Conservation (phyloP, 345 rosid species). For the Bruguiera gymnorhiza region DNA sequence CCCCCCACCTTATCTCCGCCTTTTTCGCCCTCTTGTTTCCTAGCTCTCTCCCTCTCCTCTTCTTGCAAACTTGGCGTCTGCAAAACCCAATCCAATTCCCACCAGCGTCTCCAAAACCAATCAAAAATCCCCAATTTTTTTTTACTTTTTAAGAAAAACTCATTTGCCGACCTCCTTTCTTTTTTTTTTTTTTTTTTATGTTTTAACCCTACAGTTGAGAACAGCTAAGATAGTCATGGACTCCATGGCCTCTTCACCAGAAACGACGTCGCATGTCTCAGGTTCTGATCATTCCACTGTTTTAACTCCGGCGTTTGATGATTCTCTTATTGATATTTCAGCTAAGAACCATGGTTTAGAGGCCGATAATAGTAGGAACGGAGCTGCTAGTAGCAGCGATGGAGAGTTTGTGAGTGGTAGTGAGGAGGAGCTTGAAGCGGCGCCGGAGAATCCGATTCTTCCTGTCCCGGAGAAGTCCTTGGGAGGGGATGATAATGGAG, state of each 20-base stretch:
- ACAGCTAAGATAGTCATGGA: conserved; percentile 36
- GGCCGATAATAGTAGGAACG: conserved; percentile 23
- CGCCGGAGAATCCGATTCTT: conserved; percentile 20
- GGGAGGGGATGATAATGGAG: conserved; percentile 8
- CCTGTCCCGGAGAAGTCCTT: conserved; percentile 17
- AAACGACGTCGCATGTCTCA: conserved; percentile 31
- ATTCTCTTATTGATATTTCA: conserved; percentile 23
- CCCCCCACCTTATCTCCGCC: no score
- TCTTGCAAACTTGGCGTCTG: no score
- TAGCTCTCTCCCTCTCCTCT: no score
- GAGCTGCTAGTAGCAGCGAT: conserved; percentile 1
- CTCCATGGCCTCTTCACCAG: conserved; percentile 37
- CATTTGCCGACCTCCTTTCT: no score
- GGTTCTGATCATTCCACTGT: conserved; percentile 37
- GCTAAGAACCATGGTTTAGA: conserved; percentile 7
- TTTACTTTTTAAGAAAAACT: no score
- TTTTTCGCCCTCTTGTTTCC: no score
- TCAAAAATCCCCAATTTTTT: no score
- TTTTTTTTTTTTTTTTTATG: no score
- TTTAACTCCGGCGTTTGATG: conserved; percentile 13
- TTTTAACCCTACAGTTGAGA: no score
- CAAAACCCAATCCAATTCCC: no score
- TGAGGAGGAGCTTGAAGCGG: conserved; percentile 45
- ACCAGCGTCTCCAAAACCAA: no score
- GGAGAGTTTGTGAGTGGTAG: conserved; percentile 42